phyloP scores from a whole-genome alignment of 2,329 filamentous ascomycete genomes.

The Hypoxylon sp. region DNA sequence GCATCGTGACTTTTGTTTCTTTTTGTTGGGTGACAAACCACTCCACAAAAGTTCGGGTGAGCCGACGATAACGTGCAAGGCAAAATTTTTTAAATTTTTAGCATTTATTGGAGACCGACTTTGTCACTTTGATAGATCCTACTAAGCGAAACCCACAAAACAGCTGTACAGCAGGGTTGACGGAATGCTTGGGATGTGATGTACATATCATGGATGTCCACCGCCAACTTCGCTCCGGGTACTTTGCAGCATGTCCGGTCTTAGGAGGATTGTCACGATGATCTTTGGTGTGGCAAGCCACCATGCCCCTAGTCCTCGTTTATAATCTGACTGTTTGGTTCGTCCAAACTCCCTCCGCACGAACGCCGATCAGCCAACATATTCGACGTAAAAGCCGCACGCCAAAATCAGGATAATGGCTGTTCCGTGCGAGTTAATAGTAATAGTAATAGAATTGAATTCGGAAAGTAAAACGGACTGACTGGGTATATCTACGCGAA shows the following conservation, averaged over 20 bases:
- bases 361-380: slow-evolving; percentile 38
- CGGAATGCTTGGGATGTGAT: slow-evolving; percentile 33
- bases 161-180: slow-evolving; percentile 43
- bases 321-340: slow-evolving; percentile 33
- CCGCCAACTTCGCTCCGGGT: slow-evolving; percentile 38
- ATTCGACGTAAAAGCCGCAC: slow-evolving; percentile 40
- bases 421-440: slow-evolving; percentile 21
- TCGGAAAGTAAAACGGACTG: slow-evolving; percentile 29
- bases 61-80: slow-evolving; percentile 22
- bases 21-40: slow-evolving; percentile 41
- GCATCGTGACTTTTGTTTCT: slow-evolving; percentile 45
- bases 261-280: slow-evolving; percentile 45
- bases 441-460: slow-evolving; percentile 24
- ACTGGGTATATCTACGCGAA: slow-evolving; percentile 42
- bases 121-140: slow-evolving; percentile 14
- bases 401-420: slow-evolving; percentile 16
- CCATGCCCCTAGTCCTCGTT: slow-evolving; percentile 33
- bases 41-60: slow-evolving; percentile 39
- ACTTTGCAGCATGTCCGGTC: slow-evolving; percentile 41
- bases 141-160: slow-evolving; percentile 40
- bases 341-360: slow-evolving; percentile 35
- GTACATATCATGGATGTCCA: slow-evolving; percentile 31
- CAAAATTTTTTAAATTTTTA: slow-evolving; percentile 30
- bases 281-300: slow-evolving; percentile 44
- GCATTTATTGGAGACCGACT: slow-evolving; percentile 27